Evolutionary conservation across 805 yeast genomes (phyloP), one percentile per base, ranked within the genome.

Genomic region (Metschnikowia matae): DNA sequence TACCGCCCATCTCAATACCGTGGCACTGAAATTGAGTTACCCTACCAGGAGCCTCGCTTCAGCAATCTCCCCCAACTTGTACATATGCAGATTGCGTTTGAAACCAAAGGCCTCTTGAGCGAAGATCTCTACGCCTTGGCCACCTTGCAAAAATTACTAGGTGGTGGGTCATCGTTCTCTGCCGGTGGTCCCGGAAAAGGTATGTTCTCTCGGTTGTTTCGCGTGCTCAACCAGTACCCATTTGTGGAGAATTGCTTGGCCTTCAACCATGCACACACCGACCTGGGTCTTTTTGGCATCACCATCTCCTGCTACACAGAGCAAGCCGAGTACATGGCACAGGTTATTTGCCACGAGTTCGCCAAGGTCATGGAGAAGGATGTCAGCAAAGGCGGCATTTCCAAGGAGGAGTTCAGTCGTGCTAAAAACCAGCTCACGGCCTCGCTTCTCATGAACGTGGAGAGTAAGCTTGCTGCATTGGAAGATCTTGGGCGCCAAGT

Each of bases 111-210:
- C 1, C 84, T 90, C 32, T 79, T 82, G 46, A 84, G 87, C 63
- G 89, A 88, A 17, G 97, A 94, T 60, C 82, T 91, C 40, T 94
- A 94, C 62, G 95, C 96, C 1, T 73, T 90, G 37, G 97, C 98
- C 1, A 83, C 90, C 1, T 74, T 94, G 51, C 98, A 94, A 65
- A 89, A 91, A 52, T 74, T 92, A 20, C 72, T 94, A 13, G 99
- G 99, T 40, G 97, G 98, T 35, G 99, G 98, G 50, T 96, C 97
- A 4, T 90, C 98, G 1, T 94, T 94, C 64, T 85, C 95, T 17
- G 98, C 99, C 8, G 99, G 99, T 57, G 99, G 99, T 0, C 99
- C 99, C 15, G 99, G 99, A 48, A 94, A 94, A 68, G 99, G 99
- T 3, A 91, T 94, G 98, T 94, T 90, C 66, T 89, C 97, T 3